Conservation (phyloP, 805 yeast species). For the Saturnispora diversa region DNA sequence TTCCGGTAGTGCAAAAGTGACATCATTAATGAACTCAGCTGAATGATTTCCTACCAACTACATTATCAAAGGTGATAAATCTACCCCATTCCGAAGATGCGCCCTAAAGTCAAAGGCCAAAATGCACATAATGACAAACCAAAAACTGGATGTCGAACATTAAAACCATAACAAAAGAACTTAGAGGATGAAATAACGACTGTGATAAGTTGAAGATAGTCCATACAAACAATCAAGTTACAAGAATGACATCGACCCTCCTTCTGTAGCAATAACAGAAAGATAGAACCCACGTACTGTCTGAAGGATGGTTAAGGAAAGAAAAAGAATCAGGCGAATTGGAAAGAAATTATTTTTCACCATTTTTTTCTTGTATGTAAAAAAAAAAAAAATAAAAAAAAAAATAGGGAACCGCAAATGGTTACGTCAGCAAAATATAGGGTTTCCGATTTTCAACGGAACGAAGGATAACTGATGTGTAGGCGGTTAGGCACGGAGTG, state of each 20-base stretch:
- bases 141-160: conserved; percentile 6
- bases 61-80: neutral
- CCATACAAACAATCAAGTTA: neutral
- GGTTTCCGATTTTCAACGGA: too few species aligned
- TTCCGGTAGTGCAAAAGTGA: conserved; percentile 17
- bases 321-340: neutral
- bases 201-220: neutral
- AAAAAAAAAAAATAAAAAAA: too few species aligned
- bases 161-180: neutral
- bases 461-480: too few species aligned
- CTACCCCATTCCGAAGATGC: conserved; percentile 13
- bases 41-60: neutral
- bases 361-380: too few species aligned
- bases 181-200: conserved; percentile 8
- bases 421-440: too few species aligned
- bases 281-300: conserved; percentile 28
- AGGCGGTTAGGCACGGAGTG: too few species aligned
- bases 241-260: conserved; percentile 5
- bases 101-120: conserved; percentile 4
- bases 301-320: conserved; percentile 28
- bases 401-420: too few species aligned
- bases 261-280: conserved; percentile 1
- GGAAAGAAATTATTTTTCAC: neutral
- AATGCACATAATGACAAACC: neutral
- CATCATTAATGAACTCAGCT: neutral